Percentiles rank a stretch among this genome's conserved stretches.
Conservation (phyloP, 2,329 filamentous ascomycete species). For the Ophiostoma angusticollis region DNA sequence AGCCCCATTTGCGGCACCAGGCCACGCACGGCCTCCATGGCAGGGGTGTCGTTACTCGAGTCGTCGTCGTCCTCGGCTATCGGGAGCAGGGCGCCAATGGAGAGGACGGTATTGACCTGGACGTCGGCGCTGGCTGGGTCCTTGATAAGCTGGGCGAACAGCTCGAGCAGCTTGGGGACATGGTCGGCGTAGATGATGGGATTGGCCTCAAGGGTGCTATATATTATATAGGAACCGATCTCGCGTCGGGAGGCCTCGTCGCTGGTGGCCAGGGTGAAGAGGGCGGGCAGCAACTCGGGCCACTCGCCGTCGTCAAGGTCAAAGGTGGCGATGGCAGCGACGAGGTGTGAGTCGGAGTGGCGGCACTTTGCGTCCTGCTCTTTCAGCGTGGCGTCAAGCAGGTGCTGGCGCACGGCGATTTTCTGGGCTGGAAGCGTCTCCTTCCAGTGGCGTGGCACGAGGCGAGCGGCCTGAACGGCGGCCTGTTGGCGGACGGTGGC, state of each 20-base stretch:
- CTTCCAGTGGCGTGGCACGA: slow-evolving; percentile 78
- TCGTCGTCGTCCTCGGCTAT: slow-evolving; percentile 84
- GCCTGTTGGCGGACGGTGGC: slow-evolving; percentile 73
- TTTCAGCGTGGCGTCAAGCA: slow-evolving; percentile 71
- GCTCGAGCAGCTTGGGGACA: slow-evolving; percentile 62
- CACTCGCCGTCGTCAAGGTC: slow-evolving; percentile 83
- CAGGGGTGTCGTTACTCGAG: slow-evolving; percentile 59
- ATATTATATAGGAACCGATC: slow-evolving; percentile 86
- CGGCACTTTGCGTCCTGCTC: slow-evolving; percentile 66
- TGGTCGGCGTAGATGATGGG: slow-evolving; percentile 76
- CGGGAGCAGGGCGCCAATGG: slow-evolving; percentile 76
- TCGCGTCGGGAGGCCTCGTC: slow-evolving; percentile 67
- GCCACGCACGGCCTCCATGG: slow-evolving; percentile 62
- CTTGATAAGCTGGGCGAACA: slow-evolving; percentile 78
- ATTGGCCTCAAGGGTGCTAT: slow-evolving; percentile 78
- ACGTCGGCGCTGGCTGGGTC: slow-evolving; percentile 88
- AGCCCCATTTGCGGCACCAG: slow-evolving; percentile 80
- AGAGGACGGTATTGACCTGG: slow-evolving; percentile 85
- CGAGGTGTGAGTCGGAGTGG: slow-evolving; percentile 77
- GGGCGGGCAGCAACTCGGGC: slow-evolving; percentile 64
- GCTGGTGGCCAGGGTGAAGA: slow-evolving; percentile 68
- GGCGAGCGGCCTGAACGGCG: slow-evolving; percentile 74
- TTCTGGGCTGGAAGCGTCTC: slow-evolving; percentile 63
- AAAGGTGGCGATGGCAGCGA: slow-evolving; percentile 72
- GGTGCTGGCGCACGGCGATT: slow-evolving; percentile 62